Evolutionary conservation across 2,329 filamentous ascomycete genomes (phyloP), one percentile per base, ranked within the genome.

Genomic region (Neonectria sp.): DNA sequence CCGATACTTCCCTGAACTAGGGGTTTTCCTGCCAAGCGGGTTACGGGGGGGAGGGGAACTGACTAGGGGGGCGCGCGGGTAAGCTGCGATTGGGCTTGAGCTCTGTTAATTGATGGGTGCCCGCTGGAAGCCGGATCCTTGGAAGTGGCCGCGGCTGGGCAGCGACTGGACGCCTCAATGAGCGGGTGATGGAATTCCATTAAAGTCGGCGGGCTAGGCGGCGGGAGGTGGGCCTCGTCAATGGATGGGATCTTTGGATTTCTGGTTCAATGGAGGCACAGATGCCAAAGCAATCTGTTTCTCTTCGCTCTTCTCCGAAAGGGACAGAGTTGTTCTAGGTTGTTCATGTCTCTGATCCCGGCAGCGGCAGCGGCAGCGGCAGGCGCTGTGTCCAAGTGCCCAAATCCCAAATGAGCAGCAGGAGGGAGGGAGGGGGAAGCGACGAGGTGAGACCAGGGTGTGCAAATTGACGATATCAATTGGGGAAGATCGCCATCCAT

Each of bases 261-360:
- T 53, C n/a, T 31, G 33, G 51, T 40, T 48, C 37, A 53, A 37
- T 35, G 43, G 27, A 43, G 37, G 52, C 53, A 49, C 60, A 48
- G 43, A 56, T 53, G 33, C 51, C n/a, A 33, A 35, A 21, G 52
- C 61, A 64, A 49, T 57, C 33, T 56, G 45, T 61, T 57, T 46
- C 31, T 24, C 48, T 37, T 61, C 63, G 63, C 63, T 61, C 52
- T 64, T 66, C 63, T 66, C 63, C 63, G 58, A 56, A 56, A 55
- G n/a, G 48, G 40, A 55, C 46, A 51, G 31, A 45, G 43, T 29
- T 53, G 60, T 67, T 63, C 64, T 67, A 67, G 60, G 48, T 55
- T 58, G 17, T 56, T 55, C 49, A n/a, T 60, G n/a, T 65, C 31
- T 43, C 57, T 63, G 9, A 57, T 48, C 40, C 24, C 9, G 40